A percentile compares a stretch with the other conserved stretches of the same genome.
Conservation (phyloP, 179 eudicot genomes). For the Patellifolia procumbens region DNA sequence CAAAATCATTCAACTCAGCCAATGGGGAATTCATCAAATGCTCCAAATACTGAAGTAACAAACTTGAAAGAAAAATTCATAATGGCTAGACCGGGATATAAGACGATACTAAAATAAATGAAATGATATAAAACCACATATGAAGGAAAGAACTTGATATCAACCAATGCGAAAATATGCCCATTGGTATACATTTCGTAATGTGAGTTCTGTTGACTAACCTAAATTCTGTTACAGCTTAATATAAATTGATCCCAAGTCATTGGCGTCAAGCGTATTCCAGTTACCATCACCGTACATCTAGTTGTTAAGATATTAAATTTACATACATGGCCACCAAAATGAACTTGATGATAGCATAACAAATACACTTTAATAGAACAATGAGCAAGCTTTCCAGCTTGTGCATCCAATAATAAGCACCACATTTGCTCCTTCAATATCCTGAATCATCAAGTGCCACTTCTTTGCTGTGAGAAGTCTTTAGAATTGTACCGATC, state of each 20-base stretch:
- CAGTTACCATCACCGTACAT: slow-evolving; percentile 4
- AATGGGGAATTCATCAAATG: no score
- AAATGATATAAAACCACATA: neutral
- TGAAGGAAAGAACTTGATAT: neutral
- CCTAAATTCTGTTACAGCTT: neutral
- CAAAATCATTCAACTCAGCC: no score
- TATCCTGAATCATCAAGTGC: neutral
- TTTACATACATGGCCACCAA: slow-evolving; percentile 22
- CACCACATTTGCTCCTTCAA: neutral
- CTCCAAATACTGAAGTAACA: no score
- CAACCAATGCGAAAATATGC: neutral
- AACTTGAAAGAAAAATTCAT: neutral
- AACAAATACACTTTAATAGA: slow-evolving; percentile 7
- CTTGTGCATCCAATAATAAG: neutral
- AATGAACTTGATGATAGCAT: slow-evolving; percentile 4
- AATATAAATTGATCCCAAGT: neutral
- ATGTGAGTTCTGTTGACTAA: slow-evolving; percentile 4
- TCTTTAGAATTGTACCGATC: neutral
- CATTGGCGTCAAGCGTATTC: neutral
- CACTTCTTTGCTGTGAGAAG: neutral
- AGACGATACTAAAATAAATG: neutral
- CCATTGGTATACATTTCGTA: neutral
- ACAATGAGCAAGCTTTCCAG: slow-evolving; percentile 13
- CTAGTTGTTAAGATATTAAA: slow-evolving; percentile 3
- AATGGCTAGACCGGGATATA: neutral